Evolutionary conservation across 495 filamentous ascomycete genomes (phyloP), one percentile per base, ranked within the genome.

Genomic region (Penicillium daleae): DNA sequence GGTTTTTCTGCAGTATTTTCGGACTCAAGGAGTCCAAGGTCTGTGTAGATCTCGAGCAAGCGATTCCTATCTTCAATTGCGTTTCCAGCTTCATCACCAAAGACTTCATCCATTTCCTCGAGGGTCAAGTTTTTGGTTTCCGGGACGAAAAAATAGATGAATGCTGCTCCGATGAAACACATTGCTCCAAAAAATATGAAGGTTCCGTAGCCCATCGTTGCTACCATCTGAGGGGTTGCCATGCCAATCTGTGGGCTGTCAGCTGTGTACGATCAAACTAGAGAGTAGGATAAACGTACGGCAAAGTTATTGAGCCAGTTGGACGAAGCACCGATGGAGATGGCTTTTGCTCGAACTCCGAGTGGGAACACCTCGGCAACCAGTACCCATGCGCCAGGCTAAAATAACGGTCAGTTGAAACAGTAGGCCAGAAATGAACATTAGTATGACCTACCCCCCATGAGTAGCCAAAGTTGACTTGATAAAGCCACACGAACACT

Each of bases 111-210:
- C 59, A 90, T 81, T 72, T 90, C 87, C 72, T 91, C 88, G 26
- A 90, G 81, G 0, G 82, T 85, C 75, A 89, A 86, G 26, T 84
- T 80, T 49, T 82, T 86, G 3, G 88, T 90, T 73, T 91, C 87
- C 5, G 87, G 87, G 59, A 87, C 88, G 0, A 84, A 81, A 21
- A 89, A 65, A 63, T 70, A 88, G 33, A 84, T 81, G 69, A 86
- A 85, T n/a, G 79, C 68, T 1, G 83, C 82, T 6, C 84, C 85
- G 6, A 72, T 74, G 2, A 87, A 59, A 66, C 85, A 89, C 2
- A 89, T 77, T 1, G 82, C 77, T 10, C 85, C 86, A 57, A 90
- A 90, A 61, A 91, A 83, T 66, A 89, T 84, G 61, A 87, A 90
- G 1, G 80, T 74, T 65, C 85, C 83, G 73, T 52, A 68, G 10